Conservation (phyloP, 1,284 basidiomycete species). For the Cutaneotrichosporon sp. region DNA sequence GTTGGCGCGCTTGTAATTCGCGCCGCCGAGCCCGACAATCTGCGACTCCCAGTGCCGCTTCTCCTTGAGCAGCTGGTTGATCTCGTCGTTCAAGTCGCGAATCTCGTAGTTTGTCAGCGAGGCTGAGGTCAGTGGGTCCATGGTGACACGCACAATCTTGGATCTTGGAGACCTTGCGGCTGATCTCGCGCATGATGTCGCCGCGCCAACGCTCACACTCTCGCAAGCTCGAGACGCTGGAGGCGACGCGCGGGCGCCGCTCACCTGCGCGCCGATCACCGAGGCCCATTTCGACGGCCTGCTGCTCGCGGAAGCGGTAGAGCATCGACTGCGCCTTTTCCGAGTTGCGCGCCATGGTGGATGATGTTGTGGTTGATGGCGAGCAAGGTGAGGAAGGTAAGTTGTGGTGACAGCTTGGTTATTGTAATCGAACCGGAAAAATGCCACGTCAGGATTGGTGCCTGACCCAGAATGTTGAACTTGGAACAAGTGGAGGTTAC, state of each 20-base stretch:
- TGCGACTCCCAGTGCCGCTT: constrained; percentile 98
- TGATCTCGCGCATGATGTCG: constrained; percentile 91
- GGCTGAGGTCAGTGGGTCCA: constrained; percentile 56
- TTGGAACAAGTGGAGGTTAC: background rate
- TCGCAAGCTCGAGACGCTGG: constrained; percentile 80
- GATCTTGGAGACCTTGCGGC: constrained; percentile 94
- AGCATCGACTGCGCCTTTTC: constrained; percentile 98
- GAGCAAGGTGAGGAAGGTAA: background rate
- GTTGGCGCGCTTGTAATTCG: constrained; percentile 84
- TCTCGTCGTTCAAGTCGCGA: constrained; percentile 95
- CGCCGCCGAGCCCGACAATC: constrained; percentile 89
- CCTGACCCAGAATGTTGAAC: constrained; percentile 4
- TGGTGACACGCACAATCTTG: constrained; percentile 72
- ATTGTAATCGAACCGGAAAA: background rate
- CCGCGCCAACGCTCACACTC: constrained; percentile 96
- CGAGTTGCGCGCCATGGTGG: constrained; percentile 79
- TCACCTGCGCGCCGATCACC: constrained; percentile 66
- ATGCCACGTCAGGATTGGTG: constrained; percentile 5
- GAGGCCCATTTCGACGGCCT: constrained; percentile 90
- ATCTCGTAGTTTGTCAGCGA: constrained; percentile 94
- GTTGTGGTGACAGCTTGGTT: background rate
- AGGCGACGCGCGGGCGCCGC: constrained; percentile 84
- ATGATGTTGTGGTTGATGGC: constrained; percentile 1
- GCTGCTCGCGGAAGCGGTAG: constrained; percentile 95
- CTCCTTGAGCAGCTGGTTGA: constrained; percentile 92